Percentiles rank a stretch among this genome's conserved stretches.
Evolutionary conservation across 768 basidiomycete genomes (phyloP).

Genomic region (Boletus insuetus): DNA sequence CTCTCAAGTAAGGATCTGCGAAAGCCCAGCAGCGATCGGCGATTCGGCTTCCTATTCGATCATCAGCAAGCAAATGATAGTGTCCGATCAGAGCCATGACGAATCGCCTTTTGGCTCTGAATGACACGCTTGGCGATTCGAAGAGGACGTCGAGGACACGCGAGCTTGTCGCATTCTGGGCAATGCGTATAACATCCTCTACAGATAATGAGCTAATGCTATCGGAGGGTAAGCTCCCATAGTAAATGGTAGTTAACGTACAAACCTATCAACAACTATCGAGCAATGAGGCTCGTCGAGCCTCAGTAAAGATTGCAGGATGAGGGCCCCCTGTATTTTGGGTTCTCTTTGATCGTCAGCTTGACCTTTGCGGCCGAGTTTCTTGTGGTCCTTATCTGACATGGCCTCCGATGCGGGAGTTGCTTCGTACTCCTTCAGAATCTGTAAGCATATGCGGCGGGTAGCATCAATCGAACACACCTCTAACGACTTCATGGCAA

Average conservation of each 20-base stretch:
- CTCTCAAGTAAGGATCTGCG: slow-evolving; percentile 92
- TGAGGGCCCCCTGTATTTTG: slow-evolving; percentile 78
- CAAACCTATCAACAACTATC: slow-evolving; percentile 68
- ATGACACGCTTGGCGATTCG: slow-evolving; percentile 61
- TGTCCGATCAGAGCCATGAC: slow-evolving; percentile 74
- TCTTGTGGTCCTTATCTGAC: slow-evolving; percentile 11
- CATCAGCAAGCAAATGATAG: slow-evolving; percentile 80
- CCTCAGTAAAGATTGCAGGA: slow-evolving; percentile 79
- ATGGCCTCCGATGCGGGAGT: slow-evolving; percentile 7
- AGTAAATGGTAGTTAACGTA: not conserved
- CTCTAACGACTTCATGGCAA: slow-evolving; percentile 50
- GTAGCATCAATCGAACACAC: slow-evolving; percentile 34
- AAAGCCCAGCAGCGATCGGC: slow-evolving; percentile 89
- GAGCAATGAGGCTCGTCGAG: slow-evolving; percentile 66
- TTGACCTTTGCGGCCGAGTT: slow-evolving; percentile 14
- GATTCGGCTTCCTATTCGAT: slow-evolving; percentile 87
- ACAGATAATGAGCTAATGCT: slow-evolving; percentile 60
- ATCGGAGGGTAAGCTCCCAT: slow-evolving; percentile 7
- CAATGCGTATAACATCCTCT: slow-evolving; percentile 55
- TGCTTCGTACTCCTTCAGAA: slow-evolving; percentile 23
- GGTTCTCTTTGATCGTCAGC: slow-evolving; percentile 49
- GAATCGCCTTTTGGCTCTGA: slow-evolving; percentile 66
- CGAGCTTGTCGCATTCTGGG: slow-evolving; percentile 67
- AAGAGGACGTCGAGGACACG: slow-evolving; percentile 79
- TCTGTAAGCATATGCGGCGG: not conserved